Percentiles rank a stretch among this genome's conserved stretches.
phyloP scores from a whole-genome alignment of 2,329 filamentous ascomycete species.

The Thyridium curvatum region DNA sequence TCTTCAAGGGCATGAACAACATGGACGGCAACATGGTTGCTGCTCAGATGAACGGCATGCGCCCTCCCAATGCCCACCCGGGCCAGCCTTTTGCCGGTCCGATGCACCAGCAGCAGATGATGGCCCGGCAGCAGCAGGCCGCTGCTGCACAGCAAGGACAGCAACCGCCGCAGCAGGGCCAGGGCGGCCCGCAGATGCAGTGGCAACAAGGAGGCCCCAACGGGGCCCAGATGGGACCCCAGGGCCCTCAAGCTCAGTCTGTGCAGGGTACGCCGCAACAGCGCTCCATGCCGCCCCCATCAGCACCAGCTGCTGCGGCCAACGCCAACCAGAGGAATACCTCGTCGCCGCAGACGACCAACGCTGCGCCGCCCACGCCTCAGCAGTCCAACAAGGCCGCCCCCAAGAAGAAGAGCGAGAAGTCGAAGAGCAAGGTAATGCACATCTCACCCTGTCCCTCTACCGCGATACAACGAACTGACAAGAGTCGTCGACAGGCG shows the following conservation, averaged over 20 bases:
- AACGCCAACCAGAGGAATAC: slow-evolving; percentile 46
- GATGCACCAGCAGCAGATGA: slow-evolving; percentile 57
- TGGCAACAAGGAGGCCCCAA: slow-evolving; percentile 40
- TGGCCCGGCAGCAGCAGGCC: slow-evolving; percentile 35
- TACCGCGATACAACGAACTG: too few species aligned
- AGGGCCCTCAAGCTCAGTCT: slow-evolving; percentile 41
- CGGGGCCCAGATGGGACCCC: slow-evolving; percentile 34
- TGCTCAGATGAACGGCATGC: slow-evolving; percentile 59
- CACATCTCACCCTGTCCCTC: slow-evolving; percentile 1
- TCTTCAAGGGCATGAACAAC: slow-evolving; percentile 48
- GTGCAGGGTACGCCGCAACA: slow-evolving; percentile 68
- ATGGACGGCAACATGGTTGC: slow-evolving; percentile 50
- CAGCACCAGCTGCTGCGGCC: slow-evolving; percentile 44
- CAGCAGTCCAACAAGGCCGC: slow-evolving; percentile 66
- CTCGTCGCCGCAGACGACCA: slow-evolving; percentile 56
- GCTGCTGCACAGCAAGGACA: slow-evolving; percentile 27
- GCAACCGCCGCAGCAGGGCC: slow-evolving; percentile 18
- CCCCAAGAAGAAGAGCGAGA: slow-evolving; percentile 71
- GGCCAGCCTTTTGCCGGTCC: slow-evolving; percentile 47
- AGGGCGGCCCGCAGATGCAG: slow-evolving; percentile 36
- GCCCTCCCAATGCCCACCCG: slow-evolving; percentile 64
- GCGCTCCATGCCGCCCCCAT: slow-evolving; percentile 62
- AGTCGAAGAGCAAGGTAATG: slow-evolving; percentile 63
- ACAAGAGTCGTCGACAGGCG: slow-evolving; percentile 25
- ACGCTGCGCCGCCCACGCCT: slow-evolving; percentile 69